Conservation (phyloP, 2,329 filamentous ascomycete genomes). For the Tympanopsis confertula region DNA sequence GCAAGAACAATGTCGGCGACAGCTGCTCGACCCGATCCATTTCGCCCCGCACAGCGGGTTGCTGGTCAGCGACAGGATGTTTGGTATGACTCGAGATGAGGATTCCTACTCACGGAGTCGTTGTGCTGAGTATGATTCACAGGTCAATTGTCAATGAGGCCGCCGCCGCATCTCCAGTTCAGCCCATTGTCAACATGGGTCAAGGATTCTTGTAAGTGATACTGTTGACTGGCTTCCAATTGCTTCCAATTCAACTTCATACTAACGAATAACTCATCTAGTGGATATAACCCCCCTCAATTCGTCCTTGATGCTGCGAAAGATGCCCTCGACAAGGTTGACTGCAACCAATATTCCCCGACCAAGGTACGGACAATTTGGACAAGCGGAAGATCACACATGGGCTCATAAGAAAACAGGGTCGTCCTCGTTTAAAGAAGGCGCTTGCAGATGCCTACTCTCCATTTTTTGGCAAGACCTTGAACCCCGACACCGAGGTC, state of each 20-base stretch:
- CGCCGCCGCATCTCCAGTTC: constrained; percentile 48
- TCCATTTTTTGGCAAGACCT: constrained; percentile 68
- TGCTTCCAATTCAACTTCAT: neutral
- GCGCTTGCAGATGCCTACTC: constrained; percentile 89
- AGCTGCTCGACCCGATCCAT: neutral
- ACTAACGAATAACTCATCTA: neutral
- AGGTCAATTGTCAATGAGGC: constrained; percentile 59
- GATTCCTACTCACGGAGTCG: neutral
- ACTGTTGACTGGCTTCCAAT: no score
- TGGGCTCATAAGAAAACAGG: no score
- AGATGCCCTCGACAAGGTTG: constrained; percentile 74
- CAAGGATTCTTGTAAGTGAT: constrained; percentile 51
- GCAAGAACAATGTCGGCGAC: neutral
- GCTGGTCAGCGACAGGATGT: constrained; percentile 38
- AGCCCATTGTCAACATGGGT: constrained; percentile 55
- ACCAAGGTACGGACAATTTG: constrained; percentile 62
- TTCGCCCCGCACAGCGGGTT: constrained; percentile 16
- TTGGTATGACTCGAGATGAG: constrained; percentile 28
- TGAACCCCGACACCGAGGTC: constrained; percentile 85
- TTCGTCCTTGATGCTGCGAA: constrained; percentile 91
- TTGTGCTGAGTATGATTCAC: neutral
- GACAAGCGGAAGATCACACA: no score
- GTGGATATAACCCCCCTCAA: constrained; percentile 80
- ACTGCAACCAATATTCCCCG: constrained; percentile 97
- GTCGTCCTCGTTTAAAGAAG: constrained; percentile 80